Evolutionary conservation across 768 basidiomycete genomes (phyloP).

Genomic region (Mycena galopus): DNA sequence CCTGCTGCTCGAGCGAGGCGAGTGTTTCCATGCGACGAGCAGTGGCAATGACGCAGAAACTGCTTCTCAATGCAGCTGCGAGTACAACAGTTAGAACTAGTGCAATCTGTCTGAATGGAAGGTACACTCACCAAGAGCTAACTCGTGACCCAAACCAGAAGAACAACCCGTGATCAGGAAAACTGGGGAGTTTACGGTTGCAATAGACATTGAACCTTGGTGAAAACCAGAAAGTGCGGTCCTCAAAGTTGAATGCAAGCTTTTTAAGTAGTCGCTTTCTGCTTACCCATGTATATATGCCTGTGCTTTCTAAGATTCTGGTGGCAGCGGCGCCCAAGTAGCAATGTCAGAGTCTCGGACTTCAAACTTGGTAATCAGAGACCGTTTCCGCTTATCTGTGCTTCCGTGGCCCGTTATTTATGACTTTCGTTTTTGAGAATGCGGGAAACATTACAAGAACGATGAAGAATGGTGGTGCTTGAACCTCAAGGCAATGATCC

Average conservation of each 20-base stretch:
- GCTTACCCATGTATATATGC: not conserved
- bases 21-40: conserved; percentile 8
- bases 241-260: not conserved
- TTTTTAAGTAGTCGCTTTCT: not conserved
- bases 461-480: too few species aligned
- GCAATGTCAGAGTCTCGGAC: not conserved
- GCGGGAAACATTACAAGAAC: too few species aligned
- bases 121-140: conserved; percentile 4
- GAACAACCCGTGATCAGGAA: conserved; percentile 27
- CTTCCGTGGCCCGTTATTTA: not conserved
- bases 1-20: not conserved
- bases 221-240: not conserved
- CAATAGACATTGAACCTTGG: not conserved
- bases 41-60: conserved; percentile 19
- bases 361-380: too few species aligned
- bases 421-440: too few species aligned
- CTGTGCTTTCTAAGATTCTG: not conserved
- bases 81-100: not conserved
- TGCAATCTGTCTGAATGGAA: not conserved
- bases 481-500: too few species aligned
- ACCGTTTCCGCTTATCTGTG: conserved; percentile 11
- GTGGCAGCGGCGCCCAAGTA: not conserved
- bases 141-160: conserved; percentile 11
- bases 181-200: conserved; percentile 1
- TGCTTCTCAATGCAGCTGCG: conserved; percentile 10